phyloP scores from a whole-genome alignment of 1,284 basidiomycete genomes.

The Ustilago trichophora region DNA sequence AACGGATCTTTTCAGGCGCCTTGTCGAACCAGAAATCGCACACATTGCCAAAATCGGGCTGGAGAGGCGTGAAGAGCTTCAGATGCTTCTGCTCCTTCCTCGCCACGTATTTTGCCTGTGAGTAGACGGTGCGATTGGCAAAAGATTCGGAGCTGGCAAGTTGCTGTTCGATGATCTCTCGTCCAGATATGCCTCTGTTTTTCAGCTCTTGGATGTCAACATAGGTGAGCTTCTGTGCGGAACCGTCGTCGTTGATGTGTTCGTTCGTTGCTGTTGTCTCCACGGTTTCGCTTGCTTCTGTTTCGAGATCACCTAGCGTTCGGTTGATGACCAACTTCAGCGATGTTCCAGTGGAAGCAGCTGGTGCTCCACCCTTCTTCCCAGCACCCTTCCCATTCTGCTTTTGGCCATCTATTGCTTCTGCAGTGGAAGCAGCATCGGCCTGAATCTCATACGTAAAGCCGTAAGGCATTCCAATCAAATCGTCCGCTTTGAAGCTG shows the following conservation, averaged over 20 bases:
- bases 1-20: slow-evolving; percentile 77
- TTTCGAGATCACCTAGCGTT: slow-evolving; percentile 45
- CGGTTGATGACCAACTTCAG: slow-evolving; percentile 49
- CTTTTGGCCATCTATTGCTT: slow-evolving; percentile 6
- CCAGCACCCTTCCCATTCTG: slow-evolving; percentile 8
- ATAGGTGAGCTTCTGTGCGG: slow-evolving; percentile 61
- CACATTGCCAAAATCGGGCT: slow-evolving; percentile 87
- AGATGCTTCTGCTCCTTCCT: slow-evolving; percentile 72
- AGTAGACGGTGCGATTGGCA: slow-evolving; percentile 60
- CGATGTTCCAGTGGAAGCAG: background rate
- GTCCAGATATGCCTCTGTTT: slow-evolving; percentile 58
- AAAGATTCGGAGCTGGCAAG: slow-evolving; percentile 53
- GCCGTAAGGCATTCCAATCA: slow-evolving; percentile 64
- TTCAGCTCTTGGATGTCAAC: slow-evolving; percentile 65
- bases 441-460: slow-evolving; percentile 63
- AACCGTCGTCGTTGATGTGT: slow-evolving; percentile 64
- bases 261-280: slow-evolving; percentile 65
- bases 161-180: slow-evolving; percentile 61
- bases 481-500: slow-evolving; percentile 58
- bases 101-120: slow-evolving; percentile 62
- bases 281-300: slow-evolving; percentile 41
- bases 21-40: slow-evolving; percentile 83
- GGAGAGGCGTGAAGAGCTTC: slow-evolving; percentile 85
- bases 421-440: slow-evolving; percentile 2
- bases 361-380: slow-evolving; percentile 3